Evolutionary conservation across 345 rosid genomes (phyloP).

Genomic region (Gossypium anomalum): DNA sequence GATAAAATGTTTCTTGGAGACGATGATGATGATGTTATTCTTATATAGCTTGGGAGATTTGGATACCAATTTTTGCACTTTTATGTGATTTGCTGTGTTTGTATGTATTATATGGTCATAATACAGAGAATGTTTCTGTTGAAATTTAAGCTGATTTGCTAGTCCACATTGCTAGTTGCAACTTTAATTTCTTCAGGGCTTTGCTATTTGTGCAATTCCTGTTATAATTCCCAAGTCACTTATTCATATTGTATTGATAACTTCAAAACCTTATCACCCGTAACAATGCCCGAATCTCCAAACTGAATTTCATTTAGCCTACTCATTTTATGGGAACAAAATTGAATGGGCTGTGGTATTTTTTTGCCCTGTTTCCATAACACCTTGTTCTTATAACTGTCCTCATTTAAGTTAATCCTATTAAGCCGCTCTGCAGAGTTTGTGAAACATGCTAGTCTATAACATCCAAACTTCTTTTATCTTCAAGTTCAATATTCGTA

Average conservation of each 20-base stretch:
- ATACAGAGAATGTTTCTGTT: neutral
- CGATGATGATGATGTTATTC: neutral
- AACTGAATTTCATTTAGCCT: neutral
- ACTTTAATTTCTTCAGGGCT: neutral
- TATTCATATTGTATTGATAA: neutral
- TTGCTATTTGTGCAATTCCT: neutral
- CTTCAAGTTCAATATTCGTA: neutral
- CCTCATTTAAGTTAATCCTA: neutral
- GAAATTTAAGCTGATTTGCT: neutral
- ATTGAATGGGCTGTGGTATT: neutral
- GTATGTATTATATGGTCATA: neutral
- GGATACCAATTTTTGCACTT: neutral
- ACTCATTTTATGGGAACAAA: neutral
- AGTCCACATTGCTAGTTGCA: neutral
- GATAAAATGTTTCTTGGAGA: slow-evolving; percentile 25
- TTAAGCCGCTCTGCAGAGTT: neutral
- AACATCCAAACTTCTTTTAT: neutral
- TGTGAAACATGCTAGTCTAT: slow-evolving; percentile 6
- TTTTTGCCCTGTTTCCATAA: neutral
- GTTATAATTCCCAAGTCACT: neutral
- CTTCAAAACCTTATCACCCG: neutral
- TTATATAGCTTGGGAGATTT: neutral
- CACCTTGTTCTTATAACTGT: neutral
- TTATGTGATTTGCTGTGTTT: neutral
- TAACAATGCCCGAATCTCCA: neutral